A percentile compares a stretch with the other conserved stretches of the same genome.
These are phyloP conservation scores for Kazachstania martiniae DNA, from an alignment of 805 yeast genomes.

Conservation along the genomic window DNA sequence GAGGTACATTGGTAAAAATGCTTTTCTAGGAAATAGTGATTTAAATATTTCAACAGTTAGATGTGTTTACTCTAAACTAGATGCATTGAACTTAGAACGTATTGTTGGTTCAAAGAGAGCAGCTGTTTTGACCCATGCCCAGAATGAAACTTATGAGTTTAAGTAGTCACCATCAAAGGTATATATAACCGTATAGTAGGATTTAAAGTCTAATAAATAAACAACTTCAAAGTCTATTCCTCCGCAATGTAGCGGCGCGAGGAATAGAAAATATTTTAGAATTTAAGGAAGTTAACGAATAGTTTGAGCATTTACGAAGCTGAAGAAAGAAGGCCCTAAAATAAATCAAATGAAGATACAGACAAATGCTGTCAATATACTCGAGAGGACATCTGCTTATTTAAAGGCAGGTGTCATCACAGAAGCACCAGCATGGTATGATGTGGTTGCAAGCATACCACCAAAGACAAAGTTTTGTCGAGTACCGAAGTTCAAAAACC, in stretches of 20 bases:
- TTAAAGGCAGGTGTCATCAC: conserved; percentile 58
- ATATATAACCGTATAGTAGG: no score
- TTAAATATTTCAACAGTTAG: conserved; percentile 48
- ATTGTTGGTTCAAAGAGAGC: conserved; percentile 72
- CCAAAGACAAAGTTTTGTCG: conserved; percentile 51
- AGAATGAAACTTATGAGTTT: conserved; percentile 68
- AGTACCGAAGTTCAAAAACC: conserved; percentile 20
- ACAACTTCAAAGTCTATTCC: no score
- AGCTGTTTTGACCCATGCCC: conserved; percentile 56
- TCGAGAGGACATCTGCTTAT: conserved; percentile 72
- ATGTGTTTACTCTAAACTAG: conserved; percentile 66
- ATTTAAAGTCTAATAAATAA: no score
- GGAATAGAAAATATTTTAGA: no score
- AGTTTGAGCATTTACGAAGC: no score
- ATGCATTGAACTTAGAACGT: conserved; percentile 66
- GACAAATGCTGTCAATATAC: conserved; percentile 62
- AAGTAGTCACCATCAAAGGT: conserved; percentile 24
- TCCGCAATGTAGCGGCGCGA: no score
- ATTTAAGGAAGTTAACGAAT: no score
- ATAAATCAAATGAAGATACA: conserved; percentile 50
- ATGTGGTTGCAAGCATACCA: conserved; percentile 73
- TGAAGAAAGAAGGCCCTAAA: no score
- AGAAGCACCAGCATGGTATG: conserved; percentile 80
- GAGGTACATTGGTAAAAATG: conserved; percentile 52
- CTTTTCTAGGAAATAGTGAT: conserved; percentile 40